These are phyloP conservation scores for Triticum aestivum DNA, from an alignment of 176 grass and related monocot genomes.

Conservation along the genomic window DNA sequence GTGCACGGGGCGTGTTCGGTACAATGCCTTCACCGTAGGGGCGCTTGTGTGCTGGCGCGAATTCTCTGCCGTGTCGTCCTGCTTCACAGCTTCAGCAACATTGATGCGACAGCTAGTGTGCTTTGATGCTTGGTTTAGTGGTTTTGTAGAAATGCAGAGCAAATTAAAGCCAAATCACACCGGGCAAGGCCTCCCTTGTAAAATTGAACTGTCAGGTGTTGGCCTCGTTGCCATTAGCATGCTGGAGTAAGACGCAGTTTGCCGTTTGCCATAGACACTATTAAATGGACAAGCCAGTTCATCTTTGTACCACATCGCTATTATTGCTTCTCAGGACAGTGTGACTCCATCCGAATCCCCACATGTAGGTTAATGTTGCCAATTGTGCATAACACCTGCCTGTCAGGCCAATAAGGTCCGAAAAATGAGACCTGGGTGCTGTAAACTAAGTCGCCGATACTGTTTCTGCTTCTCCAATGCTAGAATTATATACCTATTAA, in stretches of 20 bases:
- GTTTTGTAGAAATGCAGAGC: neutral
- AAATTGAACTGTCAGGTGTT: neutral
- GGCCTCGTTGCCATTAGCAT: neutral
- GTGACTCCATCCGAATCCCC: neutral
- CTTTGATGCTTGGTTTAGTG: neutral
- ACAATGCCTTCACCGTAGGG: neutral
- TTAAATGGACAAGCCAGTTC: slow-evolving; percentile 7
- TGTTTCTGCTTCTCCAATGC: neutral
- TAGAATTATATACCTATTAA: slow-evolving; percentile 14
- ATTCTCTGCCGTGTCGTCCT: no score
- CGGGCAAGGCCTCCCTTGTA: neutral
- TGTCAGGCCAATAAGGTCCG: neutral
- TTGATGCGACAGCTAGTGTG: neutral
- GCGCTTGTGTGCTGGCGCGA: no score
- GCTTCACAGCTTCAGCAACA: neutral
- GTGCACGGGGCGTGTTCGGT: slow-evolving; percentile 6
- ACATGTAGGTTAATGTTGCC: neutral
- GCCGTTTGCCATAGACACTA: neutral
- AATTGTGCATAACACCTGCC: neutral
- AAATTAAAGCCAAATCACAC: slow-evolving; percentile 1
- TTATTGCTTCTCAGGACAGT: neutral
- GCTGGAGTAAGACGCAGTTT: neutral
- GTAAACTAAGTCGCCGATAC: neutral
- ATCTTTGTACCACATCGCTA: neutral
- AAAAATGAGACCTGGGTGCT: neutral